A percentile compares a stretch with the other conserved stretches of the same genome.
These are phyloP conservation scores for Hansenula lynferdii DNA, from an alignment of 1,139 yeast genomes.

Conservation along the genomic window DNA sequence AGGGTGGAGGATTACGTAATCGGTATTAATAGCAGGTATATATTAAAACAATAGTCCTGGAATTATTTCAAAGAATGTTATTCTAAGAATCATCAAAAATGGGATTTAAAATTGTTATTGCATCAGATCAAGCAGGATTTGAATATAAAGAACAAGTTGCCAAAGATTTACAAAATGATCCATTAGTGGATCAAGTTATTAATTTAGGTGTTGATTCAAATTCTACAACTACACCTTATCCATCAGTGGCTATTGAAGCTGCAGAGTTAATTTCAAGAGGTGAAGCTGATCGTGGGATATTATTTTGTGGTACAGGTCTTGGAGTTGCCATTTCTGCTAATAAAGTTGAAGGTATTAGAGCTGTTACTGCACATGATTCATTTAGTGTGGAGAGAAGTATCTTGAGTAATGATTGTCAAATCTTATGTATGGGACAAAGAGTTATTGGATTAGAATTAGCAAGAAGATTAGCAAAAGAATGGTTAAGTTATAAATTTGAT, in stretches of 20 bases:
- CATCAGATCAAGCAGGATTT: constrained; percentile 1
- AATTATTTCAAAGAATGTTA: not conserved
- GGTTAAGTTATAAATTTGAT: constrained; percentile 1
- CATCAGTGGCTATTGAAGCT: constrained; percentile 1
- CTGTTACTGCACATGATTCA: constrained; percentile 3
- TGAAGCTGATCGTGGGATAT: constrained; percentile 1
- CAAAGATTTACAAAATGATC: not conserved
- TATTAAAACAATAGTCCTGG: not conserved
- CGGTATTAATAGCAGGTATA: not conserved
- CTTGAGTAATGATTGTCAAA: constrained; percentile 2
- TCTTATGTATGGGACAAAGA: constrained; percentile 2
- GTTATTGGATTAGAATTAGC: constrained; percentile 1
- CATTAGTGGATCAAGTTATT: not conserved
- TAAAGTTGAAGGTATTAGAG: constrained; percentile 2
- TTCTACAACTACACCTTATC: not conserved
- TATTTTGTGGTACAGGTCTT: constrained; percentile 1
- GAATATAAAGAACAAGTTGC: constrained; percentile 1
- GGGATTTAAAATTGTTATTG: not conserved
- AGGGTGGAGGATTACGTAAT: not conserved
- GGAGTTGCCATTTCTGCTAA: constrained; percentile 2
- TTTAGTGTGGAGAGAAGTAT: constrained; percentile 2
- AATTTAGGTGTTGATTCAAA: constrained; percentile 1
- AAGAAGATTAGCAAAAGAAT: constrained; percentile 2
- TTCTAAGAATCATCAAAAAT: not conserved
- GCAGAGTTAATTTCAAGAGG: not conserved